These are phyloP conservation scores for Cairneyella variabilis DNA, from an alignment of 495 filamentous ascomycete species.

Conservation along the genomic window DNA sequence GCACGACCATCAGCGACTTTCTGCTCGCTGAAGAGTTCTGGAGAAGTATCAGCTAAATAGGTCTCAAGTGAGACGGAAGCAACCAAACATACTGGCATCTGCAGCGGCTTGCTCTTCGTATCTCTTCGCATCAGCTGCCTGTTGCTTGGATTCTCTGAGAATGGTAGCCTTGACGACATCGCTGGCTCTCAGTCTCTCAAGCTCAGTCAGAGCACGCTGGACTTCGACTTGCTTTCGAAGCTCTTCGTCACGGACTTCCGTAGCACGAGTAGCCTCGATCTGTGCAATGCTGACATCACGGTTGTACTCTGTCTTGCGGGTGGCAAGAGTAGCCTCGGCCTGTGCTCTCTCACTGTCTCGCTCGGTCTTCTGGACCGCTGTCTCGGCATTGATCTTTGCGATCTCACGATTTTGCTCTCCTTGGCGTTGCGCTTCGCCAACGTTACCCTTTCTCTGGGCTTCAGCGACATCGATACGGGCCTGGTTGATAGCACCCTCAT, in stretches of 20 bases:
- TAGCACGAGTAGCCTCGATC: constrained; percentile 64
- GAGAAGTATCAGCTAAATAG: constrained; percentile 24
- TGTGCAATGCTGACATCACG: constrained; percentile 67
- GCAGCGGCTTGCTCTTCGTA: constrained; percentile 54
- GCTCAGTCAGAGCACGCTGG: constrained; percentile 71
- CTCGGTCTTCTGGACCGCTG: constrained; percentile 73
- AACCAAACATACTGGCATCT: constrained; percentile 38
- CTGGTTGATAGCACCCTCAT: constrained; percentile 79
- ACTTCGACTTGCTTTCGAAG: constrained; percentile 69
- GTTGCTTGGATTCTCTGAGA: constrained; percentile 63
- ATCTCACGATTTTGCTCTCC: constrained; percentile 76
- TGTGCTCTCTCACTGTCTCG: constrained; percentile 74
- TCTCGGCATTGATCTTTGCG: constrained; percentile 56
- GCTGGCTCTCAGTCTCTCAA: constrained; percentile 69
- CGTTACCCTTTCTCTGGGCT: constrained; percentile 71
- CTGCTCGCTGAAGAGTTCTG: constrained; percentile 28
- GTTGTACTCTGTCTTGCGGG: constrained; percentile 64
- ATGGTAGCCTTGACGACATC: constrained; percentile 78
- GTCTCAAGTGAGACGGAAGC: not conserved
- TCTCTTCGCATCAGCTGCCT: constrained; percentile 64
- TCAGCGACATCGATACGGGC: constrained; percentile 74
- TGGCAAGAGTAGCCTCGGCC: constrained; percentile 69
- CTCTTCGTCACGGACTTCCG: constrained; percentile 70
- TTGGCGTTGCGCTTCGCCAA: constrained; percentile 73
- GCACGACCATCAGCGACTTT: constrained; percentile 40